phyloP scores from a whole-genome alignment of 768 basidiomycete genomes.

The Leccinum uliginosum region DNA sequence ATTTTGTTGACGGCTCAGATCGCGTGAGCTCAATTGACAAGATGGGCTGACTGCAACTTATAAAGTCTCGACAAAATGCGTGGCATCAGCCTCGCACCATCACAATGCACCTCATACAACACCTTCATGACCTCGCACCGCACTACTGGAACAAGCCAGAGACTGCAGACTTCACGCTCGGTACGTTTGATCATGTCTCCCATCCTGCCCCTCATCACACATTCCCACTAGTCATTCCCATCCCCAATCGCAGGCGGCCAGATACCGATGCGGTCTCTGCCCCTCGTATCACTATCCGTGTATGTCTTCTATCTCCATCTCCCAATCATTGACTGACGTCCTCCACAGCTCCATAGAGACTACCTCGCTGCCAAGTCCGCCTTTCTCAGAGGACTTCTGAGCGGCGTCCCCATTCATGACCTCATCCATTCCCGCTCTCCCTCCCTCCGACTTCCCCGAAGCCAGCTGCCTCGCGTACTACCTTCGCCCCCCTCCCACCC shows the following conservation, averaged over 20 bases:
- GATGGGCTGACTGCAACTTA: too few species aligned
- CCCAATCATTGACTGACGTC: conserved; percentile 5
- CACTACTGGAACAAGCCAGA: conserved; percentile 73
- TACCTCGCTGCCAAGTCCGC: conserved; percentile 80
- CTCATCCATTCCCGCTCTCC: conserved; percentile 36
- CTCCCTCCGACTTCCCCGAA: conserved; percentile 34
- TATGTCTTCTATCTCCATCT: conserved; percentile 28
- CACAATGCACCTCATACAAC: background rate
- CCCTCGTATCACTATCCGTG: conserved; percentile 60
- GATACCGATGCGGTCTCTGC: conserved; percentile 41
- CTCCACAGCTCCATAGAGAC: conserved; percentile 66
- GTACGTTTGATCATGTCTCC: conserved; percentile 35
- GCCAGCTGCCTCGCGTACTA: conserved; percentile 63
- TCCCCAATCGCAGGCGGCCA: conserved; percentile 27
- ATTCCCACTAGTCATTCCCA: conserved; percentile 39
- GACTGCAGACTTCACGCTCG: conserved; percentile 74
- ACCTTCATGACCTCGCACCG: conserved; percentile 42
- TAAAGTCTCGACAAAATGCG: background rate
- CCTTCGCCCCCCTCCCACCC: conserved; percentile 62
- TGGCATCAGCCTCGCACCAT: background rate
- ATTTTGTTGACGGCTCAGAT: background rate
- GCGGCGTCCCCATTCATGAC: conserved; percentile 59
- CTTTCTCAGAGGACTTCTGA: conserved; percentile 67
- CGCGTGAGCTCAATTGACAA: background rate
- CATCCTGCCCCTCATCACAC: background rate